Base-by-base conservation (phyloP, 805 yeast species). In the Cyberlindnera xylosilytica region DNA sequence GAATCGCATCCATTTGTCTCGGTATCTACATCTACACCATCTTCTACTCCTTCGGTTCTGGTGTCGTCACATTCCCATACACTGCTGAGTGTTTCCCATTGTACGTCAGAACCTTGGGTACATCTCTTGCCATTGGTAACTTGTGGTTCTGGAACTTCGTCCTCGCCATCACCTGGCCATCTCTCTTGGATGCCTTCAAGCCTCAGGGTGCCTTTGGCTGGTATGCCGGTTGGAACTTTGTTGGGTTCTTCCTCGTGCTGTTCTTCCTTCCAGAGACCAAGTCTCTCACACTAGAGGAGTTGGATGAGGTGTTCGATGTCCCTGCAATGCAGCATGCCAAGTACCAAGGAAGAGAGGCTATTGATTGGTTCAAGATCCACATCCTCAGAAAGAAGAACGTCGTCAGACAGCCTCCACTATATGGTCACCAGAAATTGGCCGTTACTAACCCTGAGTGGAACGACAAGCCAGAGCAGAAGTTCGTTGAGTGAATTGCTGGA, bases 31-130 rank as follows among this genome's bases (percentile, higher is more conserved):
- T 87, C 23, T 87, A 76, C 63, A 69, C 87, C 0, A 73, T 78
- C 33, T 82, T 83, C 42, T 87, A 87, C 64, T 84, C 95, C 0
- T 78, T 86, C 3, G 91, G 95, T 42, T 87, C 84, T 61, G 96
- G 96, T 34, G 95, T 93, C 12, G 93, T 87, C 34, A 95, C 96
- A 4, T 87, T 87, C 67, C 83, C 93, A 2, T 85, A 87, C 58
- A 81, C 89, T 19, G 95, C 95, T 9, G 96, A 87, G 63, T 85
- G 83, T 54, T 77, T 83, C 68, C 87, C 91, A 46, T 69, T 86
- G 56, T 83, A 83, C 56, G 77, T 85, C 47, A 78, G 95, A 65
- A 89, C 87, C 51, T 65, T 85, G 40, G 90, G 91, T 41, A 83
- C 87, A 81, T 80, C 89, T 3, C 69, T 81, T 49, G 91, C 90